Evolutionary conservation across 805 yeast genomes (phyloP).

Genomic region (Kluyveromyces lactis): DNA sequence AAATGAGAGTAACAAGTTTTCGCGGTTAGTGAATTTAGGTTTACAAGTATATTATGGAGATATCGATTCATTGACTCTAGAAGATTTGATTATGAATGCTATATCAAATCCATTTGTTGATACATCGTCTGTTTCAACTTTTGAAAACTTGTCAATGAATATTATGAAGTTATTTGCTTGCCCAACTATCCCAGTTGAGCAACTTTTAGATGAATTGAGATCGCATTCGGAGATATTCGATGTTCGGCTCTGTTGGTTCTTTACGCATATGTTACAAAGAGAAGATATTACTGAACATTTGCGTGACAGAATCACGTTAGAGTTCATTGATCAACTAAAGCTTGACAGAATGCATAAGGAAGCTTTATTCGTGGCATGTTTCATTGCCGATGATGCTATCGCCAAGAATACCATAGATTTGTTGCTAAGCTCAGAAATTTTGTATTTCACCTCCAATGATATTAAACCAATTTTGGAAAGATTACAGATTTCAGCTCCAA

Average conservation of each 20-base stretch:
- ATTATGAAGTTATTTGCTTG: slow-evolving; percentile 25
- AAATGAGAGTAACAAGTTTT: slow-evolving; percentile 37
- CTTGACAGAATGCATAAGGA: slow-evolving; percentile 43
- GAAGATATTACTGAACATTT: slow-evolving; percentile 20
- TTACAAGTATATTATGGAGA: slow-evolving; percentile 58
- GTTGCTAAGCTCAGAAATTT: slow-evolving; percentile 22
- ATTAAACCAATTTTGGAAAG: slow-evolving; percentile 25
- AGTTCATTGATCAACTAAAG: slow-evolving; percentile 46
- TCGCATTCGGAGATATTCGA: slow-evolving; percentile 21
- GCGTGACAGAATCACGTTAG: slow-evolving; percentile 33
- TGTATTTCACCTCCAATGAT: slow-evolving; percentile 8
- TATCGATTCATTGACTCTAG: slow-evolving; percentile 29
- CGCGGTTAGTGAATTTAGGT: slow-evolving; percentile 61
- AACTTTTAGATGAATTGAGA: slow-evolving; percentile 5
- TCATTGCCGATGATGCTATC: slow-evolving; percentile 39
- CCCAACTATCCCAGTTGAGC: not conserved
- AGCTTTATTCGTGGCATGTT: slow-evolving; percentile 56
- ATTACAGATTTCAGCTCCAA: slow-evolving; percentile 40
- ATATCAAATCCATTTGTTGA: slow-evolving; percentile 9
- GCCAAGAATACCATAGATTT: slow-evolving; percentile 35
- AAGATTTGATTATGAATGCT: slow-evolving; percentile 26
- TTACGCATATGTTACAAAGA: slow-evolving; percentile 38
- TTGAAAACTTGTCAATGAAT: slow-evolving; percentile 17
- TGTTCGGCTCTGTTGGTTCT: slow-evolving; percentile 43
- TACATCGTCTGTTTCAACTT: not conserved